Evolutionary conservation across 2,329 filamentous ascomycete genomes (phyloP).

Genomic region (Cryphonectria japonica): DNA sequence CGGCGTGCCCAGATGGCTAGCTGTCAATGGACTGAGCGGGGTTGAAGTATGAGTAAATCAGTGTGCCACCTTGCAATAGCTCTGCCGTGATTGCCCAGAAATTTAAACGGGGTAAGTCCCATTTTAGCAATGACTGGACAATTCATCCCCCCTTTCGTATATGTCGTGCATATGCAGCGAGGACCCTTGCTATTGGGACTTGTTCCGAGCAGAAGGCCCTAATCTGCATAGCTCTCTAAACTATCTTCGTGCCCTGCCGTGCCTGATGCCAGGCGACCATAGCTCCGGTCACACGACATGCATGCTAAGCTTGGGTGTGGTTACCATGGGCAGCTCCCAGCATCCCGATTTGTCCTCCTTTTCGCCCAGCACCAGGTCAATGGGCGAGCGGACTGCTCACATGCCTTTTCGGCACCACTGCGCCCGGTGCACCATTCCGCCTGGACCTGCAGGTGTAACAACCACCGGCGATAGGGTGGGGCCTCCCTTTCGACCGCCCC

Average conservation of each 20-base stretch:
- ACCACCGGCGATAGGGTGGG: constrained; percentile 19
- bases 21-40: constrained; percentile 11
- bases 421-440: constrained; percentile 2
- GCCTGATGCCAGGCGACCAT: too few relatives aligned
- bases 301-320: constrained; percentile 1
- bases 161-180: constrained; percentile 21
- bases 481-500: not conserved
- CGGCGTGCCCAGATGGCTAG: constrained; percentile 1
- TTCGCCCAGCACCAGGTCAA: not conserved
- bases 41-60: not conserved
- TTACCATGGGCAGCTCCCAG: not conserved
- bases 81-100: not conserved
- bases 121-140: not conserved
- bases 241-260: not conserved
- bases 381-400: not conserved
- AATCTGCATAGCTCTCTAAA: not conserved
- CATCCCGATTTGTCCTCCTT: constrained; percentile 16
- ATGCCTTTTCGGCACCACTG: constrained; percentile 18
- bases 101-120: not conserved
- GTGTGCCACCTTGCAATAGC: not conserved
- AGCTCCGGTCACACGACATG: constrained; percentile 9
- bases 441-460: constrained; percentile 3
- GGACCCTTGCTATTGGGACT: constrained; percentile 10
- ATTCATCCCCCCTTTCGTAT: not conserved
- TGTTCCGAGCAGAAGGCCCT: not conserved